Evolutionary conservation across 257 asterid species (phyloP), one percentile per base, ranked within the genome.

Genomic region (Solanum piurae): DNA sequence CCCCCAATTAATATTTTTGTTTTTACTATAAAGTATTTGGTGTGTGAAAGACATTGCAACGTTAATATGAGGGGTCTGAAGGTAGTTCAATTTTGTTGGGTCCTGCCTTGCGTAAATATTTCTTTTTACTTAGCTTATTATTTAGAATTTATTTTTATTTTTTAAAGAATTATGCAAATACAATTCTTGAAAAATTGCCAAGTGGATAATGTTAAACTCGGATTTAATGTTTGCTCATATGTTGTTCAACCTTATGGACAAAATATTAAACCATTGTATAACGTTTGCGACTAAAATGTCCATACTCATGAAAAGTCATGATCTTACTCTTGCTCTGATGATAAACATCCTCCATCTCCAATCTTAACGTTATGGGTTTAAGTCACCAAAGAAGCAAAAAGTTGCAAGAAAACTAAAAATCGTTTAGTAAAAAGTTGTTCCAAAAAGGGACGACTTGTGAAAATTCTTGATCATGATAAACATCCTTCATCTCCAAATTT

Each of bases 341-440:
- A 0, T 18, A 55, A 18, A 55, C 4, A 55, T 18, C 64, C 11
- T 55, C 1, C 10, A 55, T 55, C n/a, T 55, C 64, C n/a, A 55
- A 55, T 55, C n/a, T 55, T 18, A 55, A 0, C 0, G 18, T 55
- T 55, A 0, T 2, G n/a, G 0, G 1, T 55, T 55, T 55, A 55
- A 55, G 10, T 55, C 52, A 44, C 0, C 6, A 44, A 55, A 52
- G 62, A 0, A 18, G 0, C 2, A 52, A 52, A 52, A 55, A 68
- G 23, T 13, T 68, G 37, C 3, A 27, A 27, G 74, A 68, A 27
- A 27, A 27, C 33, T 27, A 12, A 6, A 13, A 13, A 68, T 12
- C 2, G 0, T 68, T 29, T 13, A 68, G 37, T 68, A 68, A 13
- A 13, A 12, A 29, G 2, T 13, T 68, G 2, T 68, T 68, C 21